Conservation (phyloP, 805 yeast species). For the Wickerhamomyces xylosicus region DNA sequence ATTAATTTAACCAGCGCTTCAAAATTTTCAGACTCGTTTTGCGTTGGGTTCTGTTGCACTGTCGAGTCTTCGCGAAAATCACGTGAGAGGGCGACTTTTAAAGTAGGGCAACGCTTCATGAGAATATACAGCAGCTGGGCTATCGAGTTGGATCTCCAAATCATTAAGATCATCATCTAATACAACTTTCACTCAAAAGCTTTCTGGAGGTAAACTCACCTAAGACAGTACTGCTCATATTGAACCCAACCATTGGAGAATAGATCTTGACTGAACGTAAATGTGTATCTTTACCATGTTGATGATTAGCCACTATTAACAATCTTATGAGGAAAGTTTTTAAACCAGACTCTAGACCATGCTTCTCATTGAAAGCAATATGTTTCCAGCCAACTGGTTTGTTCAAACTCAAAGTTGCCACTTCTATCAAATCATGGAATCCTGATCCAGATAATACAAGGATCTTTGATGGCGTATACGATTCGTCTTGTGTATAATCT, state of each 20-base stretch:
- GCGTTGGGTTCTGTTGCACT: too few relatives aligned
- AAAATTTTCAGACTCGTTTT: too few relatives aligned
- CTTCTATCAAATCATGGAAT: constrained; percentile 65
- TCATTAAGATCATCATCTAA: constrained; percentile 6
- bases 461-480: constrained; percentile 79
- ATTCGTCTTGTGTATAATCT: constrained; percentile 69
- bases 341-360: constrained; percentile 35
- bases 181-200: constrained; percentile 14
- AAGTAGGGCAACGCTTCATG: too few relatives aligned
- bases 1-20: too few relatives aligned
- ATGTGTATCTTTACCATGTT: constrained; percentile 94
- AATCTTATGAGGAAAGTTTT: constrained; percentile 60
- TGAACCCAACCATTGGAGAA: constrained; percentile 26
- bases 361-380: constrained; percentile 32
- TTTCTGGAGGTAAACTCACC: constrained; percentile 17
- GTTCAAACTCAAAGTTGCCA: constrained; percentile 43
- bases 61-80: too few relatives aligned
- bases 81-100: too few relatives aligned
- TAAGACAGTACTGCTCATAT: constrained; percentile 13
- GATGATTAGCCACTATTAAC: constrained; percentile 68
- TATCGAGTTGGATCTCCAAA: too few relatives aligned
- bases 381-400: constrained; percentile 78
- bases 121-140: too few relatives aligned
- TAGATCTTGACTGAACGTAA: constrained; percentile 63
- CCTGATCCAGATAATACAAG: constrained; percentile 67